Base-by-base conservation (phyloP, 2,329 filamentous ascomycete genomes). In the Grosmannia huntii region DNA sequence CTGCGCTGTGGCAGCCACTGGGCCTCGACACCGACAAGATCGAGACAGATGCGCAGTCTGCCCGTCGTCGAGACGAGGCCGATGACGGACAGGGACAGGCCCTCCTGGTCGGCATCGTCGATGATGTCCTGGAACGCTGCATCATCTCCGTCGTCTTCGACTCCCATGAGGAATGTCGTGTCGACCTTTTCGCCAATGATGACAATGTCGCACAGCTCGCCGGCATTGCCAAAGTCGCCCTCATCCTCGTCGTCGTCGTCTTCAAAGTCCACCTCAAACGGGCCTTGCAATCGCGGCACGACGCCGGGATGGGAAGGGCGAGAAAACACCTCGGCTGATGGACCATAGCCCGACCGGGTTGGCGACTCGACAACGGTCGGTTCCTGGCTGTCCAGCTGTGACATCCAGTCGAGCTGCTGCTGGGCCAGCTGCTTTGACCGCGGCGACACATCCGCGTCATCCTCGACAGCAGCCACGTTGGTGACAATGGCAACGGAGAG, bases 401-500 rank as follows among this genome's bases (percentile, higher is more conserved):
- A 77, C 80, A 86, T 85, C 83, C 83, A 86, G 57, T 83, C 78
- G 7, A 85, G 71, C 64, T 86, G 83, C 64, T 86, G 83, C 65
- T 84, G 81, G 1, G 79, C 79, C 38, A 86, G 70, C 4, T 81
- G 71, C 66, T 78, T 84, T 41, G 76, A 75, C 28, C 75, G 72
- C 25, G 77, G 71, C 5, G 81, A 74, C 21, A 80, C 73, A 2
- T 73, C 68, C 1, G 77, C 75, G 63, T 85, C 81, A 63, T 84
- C 82, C 63, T 86, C 82, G 48, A 81, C 75, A 4, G 79, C 77
- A 2, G 78, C 83, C 14, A 86, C 73, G 62, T 89, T 90, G 46
- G 88, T 84, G 28, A 95, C 84, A 59, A 95, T 87, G 10, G 87
- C 87, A 0, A 92, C 85, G 0, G 89, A 89, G 25, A 96, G 77